Evolutionary conservation across 371 early-diverging fungal species (phyloP).

Genomic region (Rhizopus arrhizus): DNA sequence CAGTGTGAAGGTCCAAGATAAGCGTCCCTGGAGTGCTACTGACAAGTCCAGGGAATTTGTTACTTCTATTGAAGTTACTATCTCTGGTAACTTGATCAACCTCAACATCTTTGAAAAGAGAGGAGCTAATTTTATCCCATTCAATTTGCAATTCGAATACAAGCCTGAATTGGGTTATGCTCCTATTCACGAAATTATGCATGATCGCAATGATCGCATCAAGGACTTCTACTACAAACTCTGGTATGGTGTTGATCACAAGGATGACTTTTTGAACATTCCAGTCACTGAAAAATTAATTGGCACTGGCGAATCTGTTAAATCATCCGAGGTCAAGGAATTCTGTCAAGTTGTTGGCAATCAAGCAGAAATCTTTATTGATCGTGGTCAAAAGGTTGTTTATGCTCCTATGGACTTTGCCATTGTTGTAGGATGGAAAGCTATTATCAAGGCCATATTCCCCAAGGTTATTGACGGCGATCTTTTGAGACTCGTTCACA

Average conservation of each 20-base stretch:
- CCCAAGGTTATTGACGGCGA: conserved; percentile 94
- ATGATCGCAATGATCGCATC: conserved; percentile 90
- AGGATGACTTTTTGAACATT: conserved; percentile 55
- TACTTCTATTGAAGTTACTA: conserved; percentile 65
- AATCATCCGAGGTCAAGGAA: conserved; percentile 68
- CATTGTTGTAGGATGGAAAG: conserved; percentile 93
- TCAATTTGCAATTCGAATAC: conserved; percentile 81
- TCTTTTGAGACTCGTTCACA: conserved; percentile 88
- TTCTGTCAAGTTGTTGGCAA: conserved; percentile 92
- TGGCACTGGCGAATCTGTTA: conserved; percentile 65
- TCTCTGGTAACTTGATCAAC: conserved; percentile 65
- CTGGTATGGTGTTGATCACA: conserved; percentile 75
- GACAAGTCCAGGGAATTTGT: conserved; percentile 58
- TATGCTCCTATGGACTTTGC: conserved; percentile 94
- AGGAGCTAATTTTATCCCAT: conserved; percentile 65
- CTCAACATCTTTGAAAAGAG: conserved; percentile 77
- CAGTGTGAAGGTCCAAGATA: conserved; percentile 64
- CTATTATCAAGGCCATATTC: conserved; percentile 92
- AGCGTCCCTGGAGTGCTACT: conserved; percentile 64
- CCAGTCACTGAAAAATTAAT: conserved; percentile 65
- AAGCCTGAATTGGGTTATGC: conserved; percentile 79
- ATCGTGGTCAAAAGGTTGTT: conserved; percentile 63
- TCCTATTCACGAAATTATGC: conserved; percentile 92
- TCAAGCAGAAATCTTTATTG: conserved; percentile 84
- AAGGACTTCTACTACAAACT: conserved; percentile 89